Base-by-base conservation (phyloP, 768 basidiomycete genomes). In the Pleurotus giganteus region DNA sequence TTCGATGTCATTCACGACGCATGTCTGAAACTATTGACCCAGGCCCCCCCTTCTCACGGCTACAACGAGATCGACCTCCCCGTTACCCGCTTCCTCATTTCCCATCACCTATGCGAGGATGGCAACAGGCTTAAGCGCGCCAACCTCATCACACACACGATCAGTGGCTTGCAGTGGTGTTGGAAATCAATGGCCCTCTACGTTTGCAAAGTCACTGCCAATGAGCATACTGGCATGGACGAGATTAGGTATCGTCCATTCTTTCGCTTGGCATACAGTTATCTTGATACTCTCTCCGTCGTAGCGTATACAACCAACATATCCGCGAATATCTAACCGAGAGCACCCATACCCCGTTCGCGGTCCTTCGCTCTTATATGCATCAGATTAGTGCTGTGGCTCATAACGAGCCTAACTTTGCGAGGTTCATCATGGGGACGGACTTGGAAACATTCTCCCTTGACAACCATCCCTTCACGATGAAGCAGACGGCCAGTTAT, bases 51-150 rank as follows among this genome's bases (percentile, higher is more conserved):
- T n/a, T 17, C 7, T 6, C 13, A n/a, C 23, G 43, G 12, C 17
- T 13, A 45, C 15, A 3, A 26, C 2, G 43, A 45, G 13, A 26
- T 13, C 13, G 17, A 17, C 17, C 17, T 24, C 5, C 49, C 41
- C 4, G 26, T 57, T 15, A 21, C 52, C 6, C 56, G 56, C 2
- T 58, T 58, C 31, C 44, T 58, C 24, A 47, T 56, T 13, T 45
- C 54, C 7, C 50, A 26, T 19, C 54, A 58, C 23, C 21, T 65
- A 0, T 1, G 28, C 0, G 39, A 63, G 2, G 41, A 58, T 0
- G 42, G 55, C 23, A 47, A 54, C 13, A 37, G 19, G 13, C 56
- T 54, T 56, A 11, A 12, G 11, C 31, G 15, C 26, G 23, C 32
- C 9, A 8, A 5, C 9, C 15, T n/a, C 3, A 27, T 55, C 9